Conservation (phyloP, 2,329 filamentous ascomycete species). For the Cytospora piceae region DNA sequence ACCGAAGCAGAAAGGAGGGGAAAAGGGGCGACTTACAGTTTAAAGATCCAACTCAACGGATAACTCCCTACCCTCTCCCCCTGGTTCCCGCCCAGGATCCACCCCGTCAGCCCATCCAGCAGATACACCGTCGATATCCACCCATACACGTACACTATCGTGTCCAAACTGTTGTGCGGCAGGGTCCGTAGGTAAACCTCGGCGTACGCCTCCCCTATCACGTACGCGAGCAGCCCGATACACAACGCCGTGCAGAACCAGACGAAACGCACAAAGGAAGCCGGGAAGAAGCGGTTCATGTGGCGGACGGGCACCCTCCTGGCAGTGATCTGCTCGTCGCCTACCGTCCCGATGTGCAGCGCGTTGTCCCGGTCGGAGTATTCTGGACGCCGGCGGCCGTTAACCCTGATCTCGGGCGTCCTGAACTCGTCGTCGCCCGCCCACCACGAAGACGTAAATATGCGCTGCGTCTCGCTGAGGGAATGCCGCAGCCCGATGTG, state of each 20-base stretch:
- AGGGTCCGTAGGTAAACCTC: slow-evolving; percentile 70
- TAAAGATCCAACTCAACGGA: slow-evolving; percentile 72
- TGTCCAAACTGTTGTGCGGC: slow-evolving; percentile 68
- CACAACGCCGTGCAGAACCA: slow-evolving; percentile 70
- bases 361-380: slow-evolving; percentile 40
- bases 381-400: slow-evolving; percentile 43
- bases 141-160: slow-evolving; percentile 70
- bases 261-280: slow-evolving; percentile 69
- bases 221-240: slow-evolving; percentile 66
- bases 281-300: slow-evolving; percentile 62
- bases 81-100: slow-evolving; percentile 68
- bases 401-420: slow-evolving; percentile 47
- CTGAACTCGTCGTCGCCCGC: slow-evolving; percentile 59
- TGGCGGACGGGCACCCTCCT: slow-evolving; percentile 44
- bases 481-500: slow-evolving; percentile 64
- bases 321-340: slow-evolving; percentile 32
- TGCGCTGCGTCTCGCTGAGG: slow-evolving; percentile 68
- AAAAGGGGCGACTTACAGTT: slow-evolving; percentile 54
- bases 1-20: background rate
- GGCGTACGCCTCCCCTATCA: slow-evolving; percentile 70
- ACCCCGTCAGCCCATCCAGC: slow-evolving; percentile 66
- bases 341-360: slow-evolving; percentile 33
- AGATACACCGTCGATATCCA: slow-evolving; percentile 70
- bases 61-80: slow-evolving; percentile 71
- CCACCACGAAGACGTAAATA: slow-evolving; percentile 70